Base-by-base conservation (phyloP, 176 grass and related monocot genomes). In the Phragmites australis region DNA sequence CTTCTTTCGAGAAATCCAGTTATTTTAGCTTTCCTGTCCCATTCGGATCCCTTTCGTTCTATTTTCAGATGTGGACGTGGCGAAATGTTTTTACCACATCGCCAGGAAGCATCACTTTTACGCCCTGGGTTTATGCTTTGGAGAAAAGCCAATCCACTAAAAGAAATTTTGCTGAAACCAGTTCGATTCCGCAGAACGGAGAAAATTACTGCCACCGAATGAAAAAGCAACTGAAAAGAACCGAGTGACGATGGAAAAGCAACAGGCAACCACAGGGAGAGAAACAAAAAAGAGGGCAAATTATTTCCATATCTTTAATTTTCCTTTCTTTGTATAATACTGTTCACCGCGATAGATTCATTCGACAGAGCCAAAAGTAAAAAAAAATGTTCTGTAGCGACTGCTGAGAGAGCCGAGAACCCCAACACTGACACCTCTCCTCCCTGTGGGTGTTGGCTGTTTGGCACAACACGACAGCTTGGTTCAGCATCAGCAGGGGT, bases 271-370 rank as follows among this genome's bases (percentile, higher is more conserved):
- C n/a, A n/a, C 37, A 41, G 19, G 15, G 2, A 25, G 21, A 11
- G n/a, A 12, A 22, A 1, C 0, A 26, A 44, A 56, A 27, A 7
- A 37, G 19, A 29, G 37, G n/a, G 16, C 39, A 72, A 75, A 70
- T 83, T 86, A 81, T 89, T 79, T 76, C 52, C 58, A 44, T 74
- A 84, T 78, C 70, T 80, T 85, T 82, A 71, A 60, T 72, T 77
- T 90, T 93, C 60, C 48, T 89, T 92, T 83, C 83, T 86, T 88
- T 86, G 74, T 92, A 89, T 90, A 87, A 75, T 41, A 84, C 76
- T 87, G 84, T 87, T 43, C 63, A 61, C 71, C 79, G 82, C 54
- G 71, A 45, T 48, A 59, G 58, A 75, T 75, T 74, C 69, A 79
- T 75, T 68, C 46, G 48, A 71, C 48, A 29, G 5, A 43, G 19